Evolutionary conservation across 2,329 filamentous ascomycete species (phyloP), one percentile per base, ranked within the genome.

Genomic region (Westerdykella sp.): DNA sequence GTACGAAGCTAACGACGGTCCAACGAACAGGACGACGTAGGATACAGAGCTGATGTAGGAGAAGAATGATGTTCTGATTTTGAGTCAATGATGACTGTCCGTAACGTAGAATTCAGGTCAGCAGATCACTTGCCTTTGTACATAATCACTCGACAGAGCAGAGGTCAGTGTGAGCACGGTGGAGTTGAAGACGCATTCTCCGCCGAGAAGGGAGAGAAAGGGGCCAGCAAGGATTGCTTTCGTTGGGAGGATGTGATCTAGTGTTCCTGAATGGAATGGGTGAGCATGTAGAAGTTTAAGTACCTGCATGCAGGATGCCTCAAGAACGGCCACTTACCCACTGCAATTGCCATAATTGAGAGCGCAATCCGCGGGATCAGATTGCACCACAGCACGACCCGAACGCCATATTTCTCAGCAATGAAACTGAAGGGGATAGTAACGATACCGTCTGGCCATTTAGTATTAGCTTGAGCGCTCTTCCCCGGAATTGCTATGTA

Each of bases 121-220:
- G 25, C 4, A 28, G 4, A 28, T 28, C 21, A 50, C 53, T 42
- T 32, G 60, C 62, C 59, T 46, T 38, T 65, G 50, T 10, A 64
- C 57, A 46, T 65, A 62, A 39, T 64, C 61, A 31, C 43, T 43
- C 1, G 61, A 48, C 35, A 67, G 43, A 1, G 57, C 54, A 2
- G 62, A 63, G 6, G 63, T 65, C 39, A 67, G 35, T 5, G 62
- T 54, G 16, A 63, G 63, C 3, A 66, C 47, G 1, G 62, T 62
- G 1, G 64, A 66, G 14, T 57, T 54, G 31, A 68, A 59, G 2
- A 67, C 64, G 37, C 65, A 68, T 37, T 67, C 62, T 2, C 62
- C 59, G 5, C 65, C 65, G 5, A 68, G 38, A 0, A 67, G 36
- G 11, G 58, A 51, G 12, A 65, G 46, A 15, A 65, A 58, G 0